Percentiles rank a stretch among this genome's conserved stretches.
phyloP scores from a whole-genome alignment of 2,329 filamentous ascomycete genomes.

The Canariomyces notabilis region DNA sequence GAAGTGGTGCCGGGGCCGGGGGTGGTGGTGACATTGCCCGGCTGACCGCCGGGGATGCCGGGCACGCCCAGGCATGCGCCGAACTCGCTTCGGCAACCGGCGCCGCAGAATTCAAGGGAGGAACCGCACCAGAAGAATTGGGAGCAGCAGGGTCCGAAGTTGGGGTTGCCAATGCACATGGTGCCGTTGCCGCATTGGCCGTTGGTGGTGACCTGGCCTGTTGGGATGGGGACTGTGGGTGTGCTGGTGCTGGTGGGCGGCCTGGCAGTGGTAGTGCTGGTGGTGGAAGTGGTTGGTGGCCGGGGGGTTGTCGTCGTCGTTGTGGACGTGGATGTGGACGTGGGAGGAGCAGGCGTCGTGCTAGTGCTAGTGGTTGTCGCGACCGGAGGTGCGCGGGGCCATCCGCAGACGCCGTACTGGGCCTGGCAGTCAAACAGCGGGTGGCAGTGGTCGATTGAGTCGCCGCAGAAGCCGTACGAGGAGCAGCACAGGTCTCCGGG shows the following conservation, averaged over 20 bases:
- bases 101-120: constrained; percentile 23
- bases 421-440: constrained; percentile 24
- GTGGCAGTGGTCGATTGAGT: constrained; percentile 24
- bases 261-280: constrained; percentile 1
- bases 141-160: constrained; percentile 26
- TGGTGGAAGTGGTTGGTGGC: not conserved
- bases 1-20: not conserved
- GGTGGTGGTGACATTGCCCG: constrained; percentile 9
- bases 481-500: constrained; percentile 25
- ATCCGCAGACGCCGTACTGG: constrained; percentile 24
- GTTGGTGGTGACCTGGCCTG: constrained; percentile 21
- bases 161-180: constrained; percentile 23
- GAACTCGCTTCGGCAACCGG: constrained; percentile 23
- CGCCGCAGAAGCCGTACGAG: constrained; percentile 27
- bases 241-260: constrained; percentile 5
- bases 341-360: too few species aligned
- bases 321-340: constrained; percentile 4
- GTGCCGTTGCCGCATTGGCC: constrained; percentile 27
- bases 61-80: constrained; percentile 22
- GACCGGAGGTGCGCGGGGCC: constrained; percentile 16
- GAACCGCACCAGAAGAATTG: constrained; percentile 28
- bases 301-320: not conserved
- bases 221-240: constrained; percentile 7
- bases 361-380: constrained; percentile 14
- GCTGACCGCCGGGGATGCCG: constrained; percentile 8